Base-by-base conservation (phyloP, 192 early-diverging fungal genomes). In the Spinellus fusiger region DNA sequence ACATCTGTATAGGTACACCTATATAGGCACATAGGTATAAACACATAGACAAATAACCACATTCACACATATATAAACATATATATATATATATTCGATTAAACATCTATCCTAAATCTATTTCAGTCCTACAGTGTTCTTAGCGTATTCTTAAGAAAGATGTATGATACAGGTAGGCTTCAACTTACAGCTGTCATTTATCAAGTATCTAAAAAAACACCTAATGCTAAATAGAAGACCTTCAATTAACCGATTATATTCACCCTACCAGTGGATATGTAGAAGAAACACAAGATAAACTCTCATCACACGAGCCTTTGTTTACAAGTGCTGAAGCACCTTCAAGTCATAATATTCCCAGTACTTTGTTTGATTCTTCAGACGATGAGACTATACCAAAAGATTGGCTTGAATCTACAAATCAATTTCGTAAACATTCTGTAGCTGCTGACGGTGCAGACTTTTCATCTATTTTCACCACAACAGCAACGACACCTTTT, bases 361-460 rank as follows among this genome's bases (percentile, higher is more conserved):
- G 15, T 37, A 37, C 35, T 44, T 12, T 18, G 18, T n/a, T 44
- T 44, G 40, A 44, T 44, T 3, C 15, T 12, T 44, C 40, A n/a
- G 10, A 5, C 18, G 15, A 3, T n/a, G 10, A 18, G 1, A 2
- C 13, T 2, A 18, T 12, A 3, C 40, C 13, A 44, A 2, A 12
- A 44, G 40, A 44, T 12, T 44, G 40, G 40, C 40, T 44, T 12
- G 13, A 12, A 12, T 12, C 18, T 2, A 44, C 40, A 3, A 44
- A 44, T 44, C 15, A 12, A 12, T 44, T 44, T 44, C 40, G 54
- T 23, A 55, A 55, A 10, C 54, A 55, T 9, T 55, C 54, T 18
- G 32, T 55, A 18, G 26, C 54, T 16, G 32, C 31, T 20, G 54
- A 55, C n/a, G 34, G 22, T 5, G 12, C 33, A 9, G 32, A 35